Evolutionary conservation across 2,329 filamentous ascomycete genomes (phyloP), one percentile per base, ranked within the genome.

Genomic region (Orbilia quercus): DNA sequence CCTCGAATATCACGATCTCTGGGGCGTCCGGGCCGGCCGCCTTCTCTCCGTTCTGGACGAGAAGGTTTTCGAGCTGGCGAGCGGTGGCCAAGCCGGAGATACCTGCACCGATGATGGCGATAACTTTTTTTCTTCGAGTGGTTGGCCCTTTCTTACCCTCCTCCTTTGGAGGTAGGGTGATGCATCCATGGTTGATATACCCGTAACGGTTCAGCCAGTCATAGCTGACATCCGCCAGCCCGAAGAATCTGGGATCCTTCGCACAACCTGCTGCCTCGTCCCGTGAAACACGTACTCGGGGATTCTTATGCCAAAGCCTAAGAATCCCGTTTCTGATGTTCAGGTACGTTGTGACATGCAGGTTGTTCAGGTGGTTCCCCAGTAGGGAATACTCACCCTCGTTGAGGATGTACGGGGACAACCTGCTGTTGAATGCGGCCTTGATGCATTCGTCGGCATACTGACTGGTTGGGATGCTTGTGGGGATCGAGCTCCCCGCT

Each of bases 251-350:
- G 60, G 86, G 85, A 78, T 96, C 92, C 81, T 89, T 91, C 57
- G 92, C 91, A 82, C 94, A 98, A 2, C 95, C 95, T 47, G 94
- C 86, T 5, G 95, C 95, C 81, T 97, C 92, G 79, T 93, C 89
- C 51, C 89, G 85, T 23, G 90, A 90, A 11, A 99, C 90, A 74
- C 88, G 88, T 44, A 92, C 87, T 79, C 93, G 87, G 6, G 95
- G 92, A 78, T 96, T 96, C 76, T 89, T 87, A 36, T 91, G 86
- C 95, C 95, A 99, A 42, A 98, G 82, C 63, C 95, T 87, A 59
- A 99, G 83, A 70, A 99, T 96, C 14, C 92, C 91, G 80, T 99
- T 99, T 77, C 95, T 87, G 75, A 99, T 95, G 80, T 98, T 98
- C 60, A 99, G 84, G 81, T 99, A 99, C 11, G 92, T 91, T 1